Evolutionary conservation across 2,329 filamentous ascomycete species (phyloP), one percentile per base, ranked within the genome.

Genomic region (Pestalotiopsis sp.): DNA sequence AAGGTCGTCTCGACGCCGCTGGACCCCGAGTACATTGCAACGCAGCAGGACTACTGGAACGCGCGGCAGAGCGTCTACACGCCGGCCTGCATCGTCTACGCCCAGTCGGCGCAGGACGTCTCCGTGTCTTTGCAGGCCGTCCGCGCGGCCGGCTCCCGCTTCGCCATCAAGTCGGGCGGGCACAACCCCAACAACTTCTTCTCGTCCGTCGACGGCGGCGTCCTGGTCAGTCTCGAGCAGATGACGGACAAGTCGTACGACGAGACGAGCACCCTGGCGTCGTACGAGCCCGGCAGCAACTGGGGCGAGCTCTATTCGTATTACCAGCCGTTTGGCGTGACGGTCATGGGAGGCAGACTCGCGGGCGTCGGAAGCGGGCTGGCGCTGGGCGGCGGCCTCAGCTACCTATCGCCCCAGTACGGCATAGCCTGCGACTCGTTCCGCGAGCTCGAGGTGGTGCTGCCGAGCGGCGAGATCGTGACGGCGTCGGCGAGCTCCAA

Each of bases 341-440:
- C 73, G 1, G 72, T 75, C 4, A 71, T 75, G 55, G 73, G 73
- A 7, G 73, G 73, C 2, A 70, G 73, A 9, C 67, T 75, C 3
- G 70, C 70, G 4, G 73, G 73, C 2, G 73, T 75, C 7, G 73
- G 73, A 10, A 74, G 73, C 9, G 73, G 73, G 1, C 68, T 75
- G 4, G 73, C 73, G 3, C 62, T 75, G 9, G 73, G 73, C 20
- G 73, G 73, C 35, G 73, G 73, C 3, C 72, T 75, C 68, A 75
- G 72, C 30, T 75, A 73, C 48, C 68, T 75, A 5, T 73, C 73
- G 5, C 73, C 73, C 10, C 73, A 75, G 35, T 75, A 75, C 40
- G 74, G 74, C 13, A 69, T 75, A 60, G 72, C 74, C 11, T 75
- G 74, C 38, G 74, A 75, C 66, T 75, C 73, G 1, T 75, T 75